Percentiles rank a stretch among this genome's conserved stretches.
Conservation (phyloP, 2,329 filamentous ascomycete species). For the Sarocladium strictum region DNA sequence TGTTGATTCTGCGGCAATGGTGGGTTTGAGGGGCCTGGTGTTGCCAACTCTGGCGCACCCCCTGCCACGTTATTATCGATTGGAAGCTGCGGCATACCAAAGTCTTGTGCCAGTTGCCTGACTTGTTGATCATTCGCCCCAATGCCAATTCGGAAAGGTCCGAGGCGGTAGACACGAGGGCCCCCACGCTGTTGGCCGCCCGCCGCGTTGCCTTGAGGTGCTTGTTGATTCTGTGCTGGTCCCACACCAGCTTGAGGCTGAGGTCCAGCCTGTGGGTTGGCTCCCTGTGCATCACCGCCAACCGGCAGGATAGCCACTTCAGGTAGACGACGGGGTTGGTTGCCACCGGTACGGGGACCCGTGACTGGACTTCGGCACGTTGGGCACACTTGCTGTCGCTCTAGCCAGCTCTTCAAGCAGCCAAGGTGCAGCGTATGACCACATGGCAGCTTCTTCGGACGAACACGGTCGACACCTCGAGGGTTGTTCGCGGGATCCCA, state of each 20-base stretch:
- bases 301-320: slow-evolving; percentile 27
- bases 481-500: slow-evolving; percentile 56
- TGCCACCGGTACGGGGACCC: slow-evolving; percentile 17
- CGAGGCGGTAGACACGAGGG: slow-evolving; percentile 63
- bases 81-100: slow-evolving; percentile 39
- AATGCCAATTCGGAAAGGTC: slow-evolving; percentile 69
- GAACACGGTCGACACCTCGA: slow-evolving; percentile 73
- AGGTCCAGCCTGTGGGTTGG: slow-evolving; percentile 12
- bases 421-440: slow-evolving; percentile 92
- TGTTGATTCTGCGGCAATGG: slow-evolving; percentile 6
- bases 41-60: background rate
- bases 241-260: slow-evolving; percentile 10
- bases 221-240: slow-evolving; percentile 17
- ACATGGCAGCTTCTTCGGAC: slow-evolving; percentile 94
- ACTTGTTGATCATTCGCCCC: slow-evolving; percentile 65
- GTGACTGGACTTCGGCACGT: slow-evolving; percentile 80
- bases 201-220: slow-evolving; percentile 6
- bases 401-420: slow-evolving; percentile 93
- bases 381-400: slow-evolving; percentile 94
- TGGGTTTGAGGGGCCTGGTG: slow-evolving; percentile 7
- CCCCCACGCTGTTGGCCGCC: slow-evolving; percentile 23
- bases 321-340: slow-evolving; percentile 14
- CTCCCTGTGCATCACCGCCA: slow-evolving; percentile 17
- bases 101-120: slow-evolving; percentile 59
- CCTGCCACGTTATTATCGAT: slow-evolving; percentile 15